These are phyloP conservation scores for Colletotrichum higginsianum DNA, from an alignment of 2,329 filamentous ascomycete genomes.

Conservation along the genomic window DNA sequence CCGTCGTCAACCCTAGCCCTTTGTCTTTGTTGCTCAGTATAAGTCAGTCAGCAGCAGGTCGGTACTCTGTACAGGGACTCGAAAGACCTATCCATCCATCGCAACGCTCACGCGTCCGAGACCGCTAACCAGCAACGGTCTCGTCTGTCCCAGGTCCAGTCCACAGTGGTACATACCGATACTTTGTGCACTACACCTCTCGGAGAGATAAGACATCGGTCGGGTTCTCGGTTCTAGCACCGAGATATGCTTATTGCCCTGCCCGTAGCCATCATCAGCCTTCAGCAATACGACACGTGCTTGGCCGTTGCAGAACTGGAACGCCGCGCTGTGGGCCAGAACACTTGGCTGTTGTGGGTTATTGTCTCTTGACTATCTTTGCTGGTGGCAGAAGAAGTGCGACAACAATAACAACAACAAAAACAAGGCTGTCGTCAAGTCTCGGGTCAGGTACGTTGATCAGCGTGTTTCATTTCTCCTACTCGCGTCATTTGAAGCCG, in stretches of 20 bases:
- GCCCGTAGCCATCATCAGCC: slow-evolving; percentile 21
- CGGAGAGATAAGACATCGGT: slow-evolving; percentile 47
- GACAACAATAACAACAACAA: too few species aligned
- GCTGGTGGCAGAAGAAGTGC: too few species aligned
- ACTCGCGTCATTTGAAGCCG: not conserved
- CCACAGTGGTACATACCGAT: too few species aligned
- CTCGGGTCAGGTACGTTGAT: not conserved
- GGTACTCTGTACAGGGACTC: slow-evolving; percentile 10
- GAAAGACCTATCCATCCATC: slow-evolving; percentile 20
- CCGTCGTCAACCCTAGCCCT: not conserved
- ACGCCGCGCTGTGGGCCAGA: not conserved
- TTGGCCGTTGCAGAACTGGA: slow-evolving; percentile 35
- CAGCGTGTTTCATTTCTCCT: slow-evolving; percentile 19
- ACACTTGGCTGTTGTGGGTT: not conserved
- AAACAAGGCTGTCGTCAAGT: not conserved
- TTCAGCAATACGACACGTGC: slow-evolving; percentile 30
- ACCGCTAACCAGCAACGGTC: slow-evolving; percentile 26
- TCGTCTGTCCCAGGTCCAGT: slow-evolving; percentile 40
- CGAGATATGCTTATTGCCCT: slow-evolving; percentile 40
- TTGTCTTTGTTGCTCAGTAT: too few species aligned
- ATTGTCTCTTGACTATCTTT: not conserved
- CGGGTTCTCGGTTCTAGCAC: slow-evolving; percentile 31
- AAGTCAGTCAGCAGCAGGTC: too few species aligned
- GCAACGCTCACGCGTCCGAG: slow-evolving; percentile 43
- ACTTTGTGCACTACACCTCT: slow-evolving; percentile 50